phyloP scores from a whole-genome alignment of 768 basidiomycete species.

The Russula brevipes region DNA sequence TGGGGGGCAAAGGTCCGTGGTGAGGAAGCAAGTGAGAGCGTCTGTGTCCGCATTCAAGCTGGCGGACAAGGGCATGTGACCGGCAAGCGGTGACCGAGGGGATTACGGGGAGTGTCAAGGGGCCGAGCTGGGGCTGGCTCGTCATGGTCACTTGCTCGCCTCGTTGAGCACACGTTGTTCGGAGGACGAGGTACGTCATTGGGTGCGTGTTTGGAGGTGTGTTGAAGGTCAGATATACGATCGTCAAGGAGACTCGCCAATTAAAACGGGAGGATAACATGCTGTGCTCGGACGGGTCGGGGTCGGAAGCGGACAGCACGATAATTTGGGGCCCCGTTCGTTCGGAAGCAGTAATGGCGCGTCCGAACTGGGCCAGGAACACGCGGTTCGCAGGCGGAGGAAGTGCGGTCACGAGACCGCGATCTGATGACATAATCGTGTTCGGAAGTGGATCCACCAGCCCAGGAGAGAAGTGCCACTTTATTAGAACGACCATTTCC shows the following conservation, averaged over 20 bases:
- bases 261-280: conserved; percentile 13
- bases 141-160: not conserved
- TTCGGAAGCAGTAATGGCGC: not conserved
- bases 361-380: not conserved
- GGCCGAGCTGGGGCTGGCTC: not conserved
- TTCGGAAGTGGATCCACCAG: conserved; percentile 13
- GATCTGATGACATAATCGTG: conserved; percentile 17
- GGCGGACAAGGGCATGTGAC: not conserved
- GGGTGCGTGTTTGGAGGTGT: not conserved
- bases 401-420: conserved; percentile 20
- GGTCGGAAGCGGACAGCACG: conserved; percentile 3
- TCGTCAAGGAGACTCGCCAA: conserved; percentile 15
- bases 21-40: too few relatives aligned
- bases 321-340: not conserved
- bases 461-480: not conserved
- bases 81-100: not conserved
- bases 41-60: not conserved
- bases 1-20: not conserved
- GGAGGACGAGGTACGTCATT: conserved; percentile 8
- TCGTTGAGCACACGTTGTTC: conserved; percentile 6
- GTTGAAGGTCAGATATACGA: not conserved
- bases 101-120: not conserved
- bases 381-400: conserved; percentile 7
- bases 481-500: not conserved
- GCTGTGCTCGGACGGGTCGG: conserved; percentile 20